phyloP scores from a whole-genome alignment of 2,329 filamentous ascomycete species.

The Ambrosiella xylebori region DNA sequence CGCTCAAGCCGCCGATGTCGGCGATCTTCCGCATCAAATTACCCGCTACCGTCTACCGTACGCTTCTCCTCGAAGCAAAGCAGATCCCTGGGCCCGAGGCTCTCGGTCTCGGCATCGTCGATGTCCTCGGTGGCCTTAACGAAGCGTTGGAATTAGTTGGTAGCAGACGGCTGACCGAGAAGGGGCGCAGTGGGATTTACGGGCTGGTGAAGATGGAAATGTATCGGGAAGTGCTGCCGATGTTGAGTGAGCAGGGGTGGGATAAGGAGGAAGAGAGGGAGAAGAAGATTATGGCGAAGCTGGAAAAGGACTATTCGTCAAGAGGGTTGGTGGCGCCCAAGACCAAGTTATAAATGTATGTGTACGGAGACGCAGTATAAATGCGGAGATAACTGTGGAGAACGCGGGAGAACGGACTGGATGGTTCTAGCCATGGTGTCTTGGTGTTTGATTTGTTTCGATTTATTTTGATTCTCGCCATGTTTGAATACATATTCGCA shows the following conservation, averaged over 20 bases:
- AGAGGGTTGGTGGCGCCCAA: conserved; percentile 18
- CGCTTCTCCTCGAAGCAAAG: conserved; percentile 55
- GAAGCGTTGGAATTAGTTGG: conserved; percentile 43
- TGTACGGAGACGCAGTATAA: background rate
- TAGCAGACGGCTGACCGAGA: conserved; percentile 40
- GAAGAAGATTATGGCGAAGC: conserved; percentile 29
- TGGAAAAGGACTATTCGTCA: conserved; percentile 23
- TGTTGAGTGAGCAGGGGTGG: conserved; percentile 35
- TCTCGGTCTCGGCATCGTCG: conserved; percentile 48
- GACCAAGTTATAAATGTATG: conserved; percentile 17
- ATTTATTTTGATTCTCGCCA: background rate
- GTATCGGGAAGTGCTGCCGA: conserved; percentile 46
- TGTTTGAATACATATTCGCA: background rate
- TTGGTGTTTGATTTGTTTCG: background rate
- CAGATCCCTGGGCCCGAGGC: conserved; percentile 48
- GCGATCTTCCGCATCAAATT: conserved; percentile 58
- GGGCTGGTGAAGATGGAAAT: conserved; percentile 58
- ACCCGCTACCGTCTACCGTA: conserved; percentile 36
- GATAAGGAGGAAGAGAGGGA: conserved; percentile 31
- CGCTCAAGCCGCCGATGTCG: conserved; percentile 58
- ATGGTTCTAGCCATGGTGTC: too few relatives aligned
- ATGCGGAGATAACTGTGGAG: too few relatives aligned
- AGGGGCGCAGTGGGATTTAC: conserved; percentile 50
- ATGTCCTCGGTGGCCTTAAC: conserved; percentile 46
- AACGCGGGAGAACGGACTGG: too few relatives aligned